Conservation (phyloP, 192 early-diverging fungal species). For the Entomortierella beljakovae region DNA sequence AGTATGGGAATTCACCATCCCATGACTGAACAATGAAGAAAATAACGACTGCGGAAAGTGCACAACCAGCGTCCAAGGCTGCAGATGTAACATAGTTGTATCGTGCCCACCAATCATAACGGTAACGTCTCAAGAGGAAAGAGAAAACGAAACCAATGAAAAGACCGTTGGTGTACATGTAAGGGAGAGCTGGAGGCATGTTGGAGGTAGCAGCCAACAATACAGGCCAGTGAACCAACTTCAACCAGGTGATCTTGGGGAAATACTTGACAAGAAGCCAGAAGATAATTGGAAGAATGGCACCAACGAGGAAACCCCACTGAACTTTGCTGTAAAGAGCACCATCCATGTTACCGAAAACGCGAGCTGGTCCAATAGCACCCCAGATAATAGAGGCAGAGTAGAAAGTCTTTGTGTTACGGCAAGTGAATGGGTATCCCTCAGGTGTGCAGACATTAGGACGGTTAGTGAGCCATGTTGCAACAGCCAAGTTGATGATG, state of each 20-base stretch:
- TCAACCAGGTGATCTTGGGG: constrained; percentile 51
- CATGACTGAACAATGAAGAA: constrained; percentile 45
- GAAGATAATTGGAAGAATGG: constrained; percentile 61
- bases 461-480: constrained; percentile 51
- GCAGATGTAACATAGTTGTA: constrained; percentile 78
- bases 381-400: constrained; percentile 68
- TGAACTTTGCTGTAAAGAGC: constrained; percentile 14
- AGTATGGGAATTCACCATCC: constrained; percentile 15
- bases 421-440: constrained; percentile 62
- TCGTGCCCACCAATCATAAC: constrained; percentile 63
- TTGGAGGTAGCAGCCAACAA: constrained; percentile 58
- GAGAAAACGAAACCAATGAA: constrained; percentile 62
- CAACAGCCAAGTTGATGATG: constrained; percentile 68
- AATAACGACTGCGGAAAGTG: constrained; percentile 55
- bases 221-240: constrained; percentile 63
- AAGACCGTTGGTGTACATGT: constrained; percentile 59
- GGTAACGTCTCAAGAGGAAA: constrained; percentile 61
- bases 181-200: constrained; percentile 61
- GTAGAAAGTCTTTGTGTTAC: constrained; percentile 58
- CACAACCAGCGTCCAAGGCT: constrained; percentile 67
- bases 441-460: constrained; percentile 54
- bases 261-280: constrained; percentile 61
- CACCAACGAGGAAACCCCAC: constrained; percentile 46
- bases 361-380: constrained; percentile 48
- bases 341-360: constrained; percentile 56